A percentile compares a stretch with the other conserved stretches of the same genome.
phyloP scores from a whole-genome alignment of 768 basidiomycete genomes.

The Lanmaoa rubissima region DNA sequence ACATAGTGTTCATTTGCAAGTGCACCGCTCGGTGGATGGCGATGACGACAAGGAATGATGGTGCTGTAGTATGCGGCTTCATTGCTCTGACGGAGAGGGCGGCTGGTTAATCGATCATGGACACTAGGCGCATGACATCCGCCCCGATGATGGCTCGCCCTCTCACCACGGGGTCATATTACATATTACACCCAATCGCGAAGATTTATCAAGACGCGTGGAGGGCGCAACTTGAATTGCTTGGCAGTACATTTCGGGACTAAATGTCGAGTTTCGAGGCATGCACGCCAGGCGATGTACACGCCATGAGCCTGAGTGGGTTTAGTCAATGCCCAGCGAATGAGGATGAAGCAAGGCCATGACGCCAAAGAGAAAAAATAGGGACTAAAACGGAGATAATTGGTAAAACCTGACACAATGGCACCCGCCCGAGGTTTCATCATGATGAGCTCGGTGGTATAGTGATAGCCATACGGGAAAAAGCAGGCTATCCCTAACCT shows the following conservation, averaged over 20 bases:
- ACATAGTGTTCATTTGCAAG: slow-evolving; percentile 20
- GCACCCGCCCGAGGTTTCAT: background rate
- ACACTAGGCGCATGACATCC: slow-evolving; percentile 16
- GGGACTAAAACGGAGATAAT: slow-evolving; percentile 8
- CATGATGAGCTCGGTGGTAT: slow-evolving; percentile 1
- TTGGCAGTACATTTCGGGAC: slow-evolving; percentile 18
- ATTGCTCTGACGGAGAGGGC: slow-evolving; percentile 23
- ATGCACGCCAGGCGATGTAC: slow-evolving; percentile 25
- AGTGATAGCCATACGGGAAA: background rate
- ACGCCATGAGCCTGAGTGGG: slow-evolving; percentile 18
- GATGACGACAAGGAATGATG: slow-evolving; percentile 23
- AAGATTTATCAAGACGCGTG: slow-evolving; percentile 21
- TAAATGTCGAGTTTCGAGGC: slow-evolving; percentile 14
- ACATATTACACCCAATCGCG: slow-evolving; percentile 28
- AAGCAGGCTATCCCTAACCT: background rate
- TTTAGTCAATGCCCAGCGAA: slow-evolving; percentile 16
- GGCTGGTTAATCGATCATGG: slow-evolving; percentile 21
- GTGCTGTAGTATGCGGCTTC: slow-evolving; percentile 22
- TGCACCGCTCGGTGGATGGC: slow-evolving; percentile 23
- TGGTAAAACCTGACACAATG: slow-evolving; percentile 4
- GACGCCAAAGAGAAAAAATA: slow-evolving; percentile 3
- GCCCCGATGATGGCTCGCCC: slow-evolving; percentile 24
- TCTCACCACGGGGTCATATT: slow-evolving; percentile 25
- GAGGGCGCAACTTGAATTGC: slow-evolving; percentile 21
- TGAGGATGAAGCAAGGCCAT: slow-evolving; percentile 25